A percentile compares a stretch with the other conserved stretches of the same genome.
Conservation (phyloP, 1,284 basidiomycete species). For the Ustilago nuda region DNA sequence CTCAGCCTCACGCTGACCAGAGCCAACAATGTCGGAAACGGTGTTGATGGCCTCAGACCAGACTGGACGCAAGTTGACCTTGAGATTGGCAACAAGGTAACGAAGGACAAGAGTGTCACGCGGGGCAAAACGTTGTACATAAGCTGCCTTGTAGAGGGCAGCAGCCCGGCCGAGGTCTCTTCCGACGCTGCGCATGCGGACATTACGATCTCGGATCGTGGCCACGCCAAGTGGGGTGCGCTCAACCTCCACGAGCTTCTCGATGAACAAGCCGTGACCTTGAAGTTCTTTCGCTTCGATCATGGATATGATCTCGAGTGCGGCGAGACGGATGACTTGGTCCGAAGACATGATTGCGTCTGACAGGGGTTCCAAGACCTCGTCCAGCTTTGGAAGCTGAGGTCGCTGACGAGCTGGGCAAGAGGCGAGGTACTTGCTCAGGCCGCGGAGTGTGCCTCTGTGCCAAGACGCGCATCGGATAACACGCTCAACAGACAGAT, state of each 20-base stretch:
- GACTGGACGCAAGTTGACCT: conserved; percentile 66
- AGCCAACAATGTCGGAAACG: conserved; percentile 54
- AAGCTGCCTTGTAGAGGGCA: conserved; percentile 34
- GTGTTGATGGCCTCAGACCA: conserved; percentile 63
- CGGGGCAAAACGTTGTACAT: conserved; percentile 15
- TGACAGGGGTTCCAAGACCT: conserved; percentile 33
- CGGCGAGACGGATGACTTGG: conserved; percentile 47
- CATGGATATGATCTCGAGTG: conserved; percentile 52
- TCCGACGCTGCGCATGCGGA: conserved; percentile 59
- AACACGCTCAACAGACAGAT: conserved; percentile 23
- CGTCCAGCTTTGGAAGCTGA: conserved; percentile 24
- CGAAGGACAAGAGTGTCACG: conserved; percentile 43
- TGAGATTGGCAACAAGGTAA: conserved; percentile 62
- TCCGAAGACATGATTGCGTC: conserved; percentile 53
- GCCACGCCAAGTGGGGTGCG: conserved; percentile 52
- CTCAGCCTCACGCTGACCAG: conserved; percentile 19
- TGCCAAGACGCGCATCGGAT: conserved; percentile 48
- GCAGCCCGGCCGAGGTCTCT: conserved; percentile 52
- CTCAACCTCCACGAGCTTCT: conserved; percentile 58
- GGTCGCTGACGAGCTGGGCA: conserved; percentile 30
- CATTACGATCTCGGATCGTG: conserved; percentile 63
- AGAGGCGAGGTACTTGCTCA: conserved; percentile 41
- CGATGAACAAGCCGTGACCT: conserved; percentile 20
- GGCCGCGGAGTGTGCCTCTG: conserved; percentile 28
- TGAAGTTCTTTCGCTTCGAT: conserved; percentile 22